A percentile compares a stretch with the other conserved stretches of the same genome.
phyloP scores from a whole-genome alignment of 805 yeast genomes.

The Candida michaelii region DNA sequence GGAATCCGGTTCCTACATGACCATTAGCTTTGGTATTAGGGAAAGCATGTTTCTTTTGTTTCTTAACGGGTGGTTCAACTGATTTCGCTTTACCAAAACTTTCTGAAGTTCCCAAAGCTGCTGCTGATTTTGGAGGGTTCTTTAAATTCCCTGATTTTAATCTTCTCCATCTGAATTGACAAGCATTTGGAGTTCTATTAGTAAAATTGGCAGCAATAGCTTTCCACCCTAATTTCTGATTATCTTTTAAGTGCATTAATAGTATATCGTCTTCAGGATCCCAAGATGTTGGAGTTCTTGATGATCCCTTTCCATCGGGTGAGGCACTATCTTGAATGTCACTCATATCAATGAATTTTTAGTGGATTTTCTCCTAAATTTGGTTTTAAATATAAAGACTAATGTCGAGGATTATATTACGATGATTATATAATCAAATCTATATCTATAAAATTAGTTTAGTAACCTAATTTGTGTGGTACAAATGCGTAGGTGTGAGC shows the following conservation, averaged over 20 bases:
- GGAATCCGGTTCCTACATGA: conserved; percentile 19
- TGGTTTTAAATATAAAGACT: background rate
- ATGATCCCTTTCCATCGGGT: conserved; percentile 4
- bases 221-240: conserved; percentile 48
- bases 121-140: conserved; percentile 43
- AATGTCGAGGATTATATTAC: background rate
- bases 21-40: conserved; percentile 18
- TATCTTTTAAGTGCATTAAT: conserved; percentile 46
- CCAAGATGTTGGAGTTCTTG: conserved; percentile 49
- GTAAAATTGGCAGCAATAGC: conserved; percentile 44
- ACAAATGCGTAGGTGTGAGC: conserved; percentile 3
- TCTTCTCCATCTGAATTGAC: conserved; percentile 49
- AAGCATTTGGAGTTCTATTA: conserved; percentile 48
- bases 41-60: conserved; percentile 18
- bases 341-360: background rate
- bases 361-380: background rate
- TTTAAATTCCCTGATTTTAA: conserved; percentile 44
- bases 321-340: conserved; percentile 6
- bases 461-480: background rate
- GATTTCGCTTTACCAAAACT: conserved; percentile 12
- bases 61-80: conserved; percentile 12
- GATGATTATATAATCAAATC: background rate
- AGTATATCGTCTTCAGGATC: conserved; percentile 47
- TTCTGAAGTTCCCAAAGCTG: conserved; percentile 16
- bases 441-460: background rate